Conservation (phyloP, 1,284 basidiomycete species). For the Xanthoconium separans region DNA sequence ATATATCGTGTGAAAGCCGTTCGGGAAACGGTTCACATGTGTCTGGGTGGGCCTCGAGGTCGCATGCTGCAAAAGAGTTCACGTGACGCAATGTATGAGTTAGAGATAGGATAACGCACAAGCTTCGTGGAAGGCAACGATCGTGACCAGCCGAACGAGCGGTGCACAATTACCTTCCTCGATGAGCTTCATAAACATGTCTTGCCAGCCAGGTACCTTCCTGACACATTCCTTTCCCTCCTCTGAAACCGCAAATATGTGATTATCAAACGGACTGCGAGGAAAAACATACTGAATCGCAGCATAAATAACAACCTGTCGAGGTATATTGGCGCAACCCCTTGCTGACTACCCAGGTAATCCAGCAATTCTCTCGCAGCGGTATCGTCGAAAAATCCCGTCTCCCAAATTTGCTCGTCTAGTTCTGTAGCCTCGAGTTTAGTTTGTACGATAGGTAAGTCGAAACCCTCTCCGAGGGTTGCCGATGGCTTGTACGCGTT, state of each 20-base stretch:
- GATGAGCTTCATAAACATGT: slow-evolving; percentile 13
- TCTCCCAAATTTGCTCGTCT: slow-evolving; percentile 23
- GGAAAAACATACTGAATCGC: slow-evolving; percentile 17
- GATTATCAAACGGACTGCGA: neutral
- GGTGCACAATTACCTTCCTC: neutral
- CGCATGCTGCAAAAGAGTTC: slow-evolving; percentile 10
- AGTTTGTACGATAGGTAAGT: slow-evolving; percentile 18
- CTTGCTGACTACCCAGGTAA: slow-evolving; percentile 8
- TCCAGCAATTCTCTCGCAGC: slow-evolving; percentile 18
- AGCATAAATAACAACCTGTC: slow-evolving; percentile 32
- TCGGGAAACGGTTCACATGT: neutral
- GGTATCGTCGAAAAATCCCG: slow-evolving; percentile 23
- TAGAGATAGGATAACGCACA: slow-evolving; percentile 9
- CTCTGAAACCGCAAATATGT: slow-evolving; percentile 4
- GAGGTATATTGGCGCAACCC: slow-evolving; percentile 22
- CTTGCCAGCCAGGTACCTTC: slow-evolving; percentile 10
- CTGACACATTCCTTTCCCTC: slow-evolving; percentile 24
- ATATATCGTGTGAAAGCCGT: neutral
- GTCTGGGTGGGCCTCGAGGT: neutral
- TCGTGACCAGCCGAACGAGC: slow-evolving; percentile 21
- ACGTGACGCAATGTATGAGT: too few relatives aligned
- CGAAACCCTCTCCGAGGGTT: slow-evolving; percentile 27
- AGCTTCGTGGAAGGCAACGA: slow-evolving; percentile 28
- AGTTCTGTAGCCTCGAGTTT: slow-evolving; percentile 4
- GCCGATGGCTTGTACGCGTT: slow-evolving; percentile 27